Conservation (phyloP, 1,139 yeast genomes). For the Debaryomycetaceae sp. region DNA sequence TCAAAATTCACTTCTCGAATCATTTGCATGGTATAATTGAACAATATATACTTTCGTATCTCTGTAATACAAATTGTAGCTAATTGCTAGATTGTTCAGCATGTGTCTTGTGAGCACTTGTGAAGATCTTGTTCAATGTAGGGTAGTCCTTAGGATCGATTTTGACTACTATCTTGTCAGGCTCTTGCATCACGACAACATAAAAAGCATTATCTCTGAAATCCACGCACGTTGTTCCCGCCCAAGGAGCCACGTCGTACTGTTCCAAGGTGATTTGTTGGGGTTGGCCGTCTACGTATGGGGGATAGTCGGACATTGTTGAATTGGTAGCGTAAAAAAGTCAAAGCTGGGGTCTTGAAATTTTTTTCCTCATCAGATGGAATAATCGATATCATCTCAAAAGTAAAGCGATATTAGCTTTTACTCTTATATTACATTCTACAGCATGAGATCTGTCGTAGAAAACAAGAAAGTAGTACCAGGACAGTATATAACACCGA, state of each 20-base stretch:
- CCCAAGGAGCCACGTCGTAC: slow-evolving; percentile 56
- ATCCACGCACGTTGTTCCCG: slow-evolving; percentile 48
- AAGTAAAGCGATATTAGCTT: not conserved
- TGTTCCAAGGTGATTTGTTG: slow-evolving; percentile 43
- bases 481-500: slow-evolving; percentile 59
- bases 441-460: not conserved
- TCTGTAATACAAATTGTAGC: not conserved
- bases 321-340: not conserved
- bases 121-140: slow-evolving; percentile 42
- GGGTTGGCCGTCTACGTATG: slow-evolving; percentile 43
- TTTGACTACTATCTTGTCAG: slow-evolving; percentile 40
- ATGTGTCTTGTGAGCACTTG: slow-evolving; percentile 40
- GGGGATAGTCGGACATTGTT: slow-evolving; percentile 33
- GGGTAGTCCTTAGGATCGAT: slow-evolving; percentile 33
- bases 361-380: not conserved
- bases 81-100: slow-evolving; percentile 8
- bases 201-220: slow-evolving; percentile 31
- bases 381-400: not conserved
- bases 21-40: not conserved
- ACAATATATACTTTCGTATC: slow-evolving; percentile 1
- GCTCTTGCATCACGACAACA: slow-evolving; percentile 46
- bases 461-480: slow-evolving; percentile 53
- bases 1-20: not conserved
- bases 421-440: not conserved
- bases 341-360: not conserved